phyloP scores from a whole-genome alignment of 108 stramenopile genomes.

The Cyclotella distinguenda region DNA sequence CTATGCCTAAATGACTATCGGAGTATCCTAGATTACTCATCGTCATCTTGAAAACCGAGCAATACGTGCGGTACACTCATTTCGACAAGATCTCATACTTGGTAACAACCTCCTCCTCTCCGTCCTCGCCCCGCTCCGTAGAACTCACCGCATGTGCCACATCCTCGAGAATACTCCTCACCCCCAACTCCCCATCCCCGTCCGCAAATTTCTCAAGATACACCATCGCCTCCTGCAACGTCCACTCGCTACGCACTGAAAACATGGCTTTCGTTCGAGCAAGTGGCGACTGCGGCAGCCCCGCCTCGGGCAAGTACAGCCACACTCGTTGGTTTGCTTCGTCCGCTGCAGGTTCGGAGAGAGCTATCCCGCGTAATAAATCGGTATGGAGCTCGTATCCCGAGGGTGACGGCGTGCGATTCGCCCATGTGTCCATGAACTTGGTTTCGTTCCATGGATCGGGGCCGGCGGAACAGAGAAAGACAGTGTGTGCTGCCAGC shows the following conservation, averaged over 20 bases:
- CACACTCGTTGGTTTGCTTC: constrained; percentile 1
- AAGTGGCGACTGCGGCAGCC: constrained; percentile 14
- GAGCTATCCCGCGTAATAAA: constrained; percentile 32
- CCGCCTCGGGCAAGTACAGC: constrained; percentile 40
- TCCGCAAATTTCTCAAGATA: constrained; percentile 32
- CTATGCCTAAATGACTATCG: too few relatives aligned
- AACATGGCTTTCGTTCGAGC: constrained; percentile 35
- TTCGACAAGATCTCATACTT: constrained; percentile 17
- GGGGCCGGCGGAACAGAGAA: constrained; percentile 11
- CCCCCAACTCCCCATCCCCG: neutral
- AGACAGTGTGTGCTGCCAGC: constrained; percentile 36
- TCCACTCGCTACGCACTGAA: constrained; percentile 34
- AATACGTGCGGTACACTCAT: too few relatives aligned
- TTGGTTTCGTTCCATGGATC: constrained; percentile 23
- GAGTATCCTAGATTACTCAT: too few relatives aligned
- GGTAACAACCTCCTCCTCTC: neutral
- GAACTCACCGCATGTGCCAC: constrained; percentile 9
- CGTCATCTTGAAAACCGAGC: too few relatives aligned
- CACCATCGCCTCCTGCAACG: constrained; percentile 27
- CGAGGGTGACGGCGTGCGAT: constrained; percentile 28
- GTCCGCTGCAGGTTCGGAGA: constrained; percentile 7
- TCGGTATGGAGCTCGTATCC: constrained; percentile 20
- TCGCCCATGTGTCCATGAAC: constrained; percentile 39
- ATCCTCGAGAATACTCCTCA: constrained; percentile 6
- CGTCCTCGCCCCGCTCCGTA: constrained; percentile 5